Base-by-base conservation (phyloP, 2,329 filamentous ascomycete genomes). In the Trichoderma guizhouense region DNA sequence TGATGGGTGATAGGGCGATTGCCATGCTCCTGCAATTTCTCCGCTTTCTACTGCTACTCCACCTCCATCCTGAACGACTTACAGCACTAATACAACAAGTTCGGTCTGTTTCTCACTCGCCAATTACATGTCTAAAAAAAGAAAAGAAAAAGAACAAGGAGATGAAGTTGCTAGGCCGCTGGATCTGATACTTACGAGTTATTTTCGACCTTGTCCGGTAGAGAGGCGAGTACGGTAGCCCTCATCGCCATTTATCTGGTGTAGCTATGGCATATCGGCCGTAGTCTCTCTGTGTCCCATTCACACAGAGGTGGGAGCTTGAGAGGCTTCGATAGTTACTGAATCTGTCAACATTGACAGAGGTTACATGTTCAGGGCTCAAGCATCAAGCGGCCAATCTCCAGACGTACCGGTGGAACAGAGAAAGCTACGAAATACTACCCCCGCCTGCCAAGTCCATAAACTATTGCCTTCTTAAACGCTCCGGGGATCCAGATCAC, bases 21-120 rank as follows among this genome's bases (percentile, higher is more conserved):
- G 7, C 36, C 69, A 71, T 57, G 61, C 69, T 71, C 69, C 62
- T 65, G 69, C 69, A 65, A 71, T 71, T 66, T 71, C 61, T 71
- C 69, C 53, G 69, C 69, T 43, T 60, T 21, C 34, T 51, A 30
- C 57, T 12, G 18, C 28, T 34, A 14, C 68, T 58, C 68, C 68
- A 71, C 68, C 34, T 39, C 39, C 18, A 28, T 61, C 1, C 30
- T 43, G 14, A 51, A 15, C 47, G 30, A 53, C 43, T 34, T 66
- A 55, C n/a, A 61, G 18, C 55, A 60, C 32, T 34, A 21, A 21
- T n/a, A 30, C 47, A 24, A 53, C 30, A 60, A 60, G 15, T 66
- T n/a, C 64, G 15, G n/a, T 21, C 26, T 14, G 15, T 24, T 36
- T 15, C 21, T 53, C 12, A 21, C 34, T 58, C 30, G 18, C 30